These are phyloP conservation scores for Hymenochaete sp. DNA, from an alignment of 1,284 basidiomycete genomes.

Conservation along the genomic window DNA sequence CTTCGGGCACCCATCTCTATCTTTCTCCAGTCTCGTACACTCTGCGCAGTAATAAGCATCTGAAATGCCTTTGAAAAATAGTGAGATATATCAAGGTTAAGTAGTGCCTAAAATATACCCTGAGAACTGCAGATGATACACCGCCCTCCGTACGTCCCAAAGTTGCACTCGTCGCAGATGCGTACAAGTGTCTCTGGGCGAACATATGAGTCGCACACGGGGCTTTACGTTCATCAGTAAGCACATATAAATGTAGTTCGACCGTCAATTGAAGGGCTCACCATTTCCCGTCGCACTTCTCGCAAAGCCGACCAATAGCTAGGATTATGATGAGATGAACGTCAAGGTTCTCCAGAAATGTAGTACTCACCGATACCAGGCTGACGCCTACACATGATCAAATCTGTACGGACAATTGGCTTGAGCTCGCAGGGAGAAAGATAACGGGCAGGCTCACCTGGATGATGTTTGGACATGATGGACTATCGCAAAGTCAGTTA, in stretches of 20 bases:
- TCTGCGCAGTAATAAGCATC: slow-evolving; percentile 97
- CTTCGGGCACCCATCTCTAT: slow-evolving; percentile 97
- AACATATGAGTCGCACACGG: slow-evolving; percentile 99
- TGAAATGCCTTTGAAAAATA: slow-evolving; percentile 66
- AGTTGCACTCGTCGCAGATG: slow-evolving; percentile 99
- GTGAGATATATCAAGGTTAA: neutral
- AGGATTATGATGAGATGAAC: slow-evolving; percentile 1
- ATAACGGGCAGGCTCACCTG: slow-evolving; percentile 45
- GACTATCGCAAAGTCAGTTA: neutral
- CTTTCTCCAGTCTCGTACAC: slow-evolving; percentile 94
- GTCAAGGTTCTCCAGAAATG: neutral
- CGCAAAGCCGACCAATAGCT: slow-evolving; percentile 96
- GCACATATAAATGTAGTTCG: neutral
- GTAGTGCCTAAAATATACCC: slow-evolving; percentile 43
- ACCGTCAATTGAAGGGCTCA: slow-evolving; percentile 31
- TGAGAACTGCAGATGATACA: slow-evolving; percentile 96
- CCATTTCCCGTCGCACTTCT: slow-evolving; percentile 99
- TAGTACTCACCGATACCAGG: slow-evolving; percentile 78
- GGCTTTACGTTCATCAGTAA: too few relatives aligned
- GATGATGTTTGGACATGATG: slow-evolving; percentile 86
- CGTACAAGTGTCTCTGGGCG: slow-evolving; percentile 95
- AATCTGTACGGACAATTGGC: slow-evolving; percentile 42
- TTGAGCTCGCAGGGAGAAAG: neutral
- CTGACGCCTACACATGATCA: slow-evolving; percentile 95
- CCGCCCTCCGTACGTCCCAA: slow-evolving; percentile 92